A percentile compares a stretch with the other conserved stretches of the same genome.
phyloP scores from a whole-genome alignment of 495 filamentous ascomycete genomes.

The Amphirosellinia nigrospora region DNA sequence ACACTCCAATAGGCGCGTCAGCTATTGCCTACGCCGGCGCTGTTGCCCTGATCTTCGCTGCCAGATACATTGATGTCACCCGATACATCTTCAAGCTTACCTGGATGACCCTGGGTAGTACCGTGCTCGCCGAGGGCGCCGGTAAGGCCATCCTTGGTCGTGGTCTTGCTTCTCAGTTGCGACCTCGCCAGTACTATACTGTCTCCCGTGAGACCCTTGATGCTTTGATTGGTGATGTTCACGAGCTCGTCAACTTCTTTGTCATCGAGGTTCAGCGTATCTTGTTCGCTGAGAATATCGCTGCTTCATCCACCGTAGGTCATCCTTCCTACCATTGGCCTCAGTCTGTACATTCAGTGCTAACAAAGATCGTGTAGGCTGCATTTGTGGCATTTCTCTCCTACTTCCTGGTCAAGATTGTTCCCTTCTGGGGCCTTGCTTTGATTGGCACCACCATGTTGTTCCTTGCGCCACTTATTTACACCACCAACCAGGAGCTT shows the following conservation, averaged over 20 bases:
- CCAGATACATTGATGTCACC: constrained; percentile 86
- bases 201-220: constrained; percentile 85
- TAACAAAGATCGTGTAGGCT: constrained; percentile 59
- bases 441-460: constrained; percentile 74
- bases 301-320: constrained; percentile 80
- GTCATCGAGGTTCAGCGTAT: constrained; percentile 95
- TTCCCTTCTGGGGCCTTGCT: constrained; percentile 91
- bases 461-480: constrained; percentile 89
- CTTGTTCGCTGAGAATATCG: constrained; percentile 91
- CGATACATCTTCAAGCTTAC: constrained; percentile 87
- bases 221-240: constrained; percentile 77
- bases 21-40: constrained; percentile 78
- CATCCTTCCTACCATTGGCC: constrained; percentile 31
- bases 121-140: constrained; percentile 74
- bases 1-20: constrained; percentile 67
- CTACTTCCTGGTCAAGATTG: constrained; percentile 91
- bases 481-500: constrained; percentile 89
- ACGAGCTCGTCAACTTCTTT: constrained; percentile 96
- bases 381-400: constrained; percentile 81
- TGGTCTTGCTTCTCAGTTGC: constrained; percentile 83
- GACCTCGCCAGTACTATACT: constrained; percentile 91
- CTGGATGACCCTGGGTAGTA: constrained; percentile 69
- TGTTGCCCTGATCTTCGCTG: constrained; percentile 82
- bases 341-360: constrained; percentile 7
- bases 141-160: constrained; percentile 77